phyloP scores from a whole-genome alignment of 2,329 filamentous ascomycete genomes.

The Trichophyton verrucosum region DNA sequence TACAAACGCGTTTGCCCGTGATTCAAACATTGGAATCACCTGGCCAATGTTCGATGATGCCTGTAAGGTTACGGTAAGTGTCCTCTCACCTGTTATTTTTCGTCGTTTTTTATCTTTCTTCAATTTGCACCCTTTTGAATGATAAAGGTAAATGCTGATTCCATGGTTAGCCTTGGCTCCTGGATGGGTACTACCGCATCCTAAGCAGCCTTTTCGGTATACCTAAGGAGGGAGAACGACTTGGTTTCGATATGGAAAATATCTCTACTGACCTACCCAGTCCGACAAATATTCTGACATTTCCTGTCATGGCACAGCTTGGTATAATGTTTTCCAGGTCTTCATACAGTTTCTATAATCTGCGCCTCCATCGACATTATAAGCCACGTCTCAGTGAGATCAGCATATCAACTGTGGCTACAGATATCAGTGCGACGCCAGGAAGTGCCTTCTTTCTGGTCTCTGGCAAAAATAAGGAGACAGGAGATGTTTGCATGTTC shows the following conservation, averaged over 20 bases:
- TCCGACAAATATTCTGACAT: neutral
- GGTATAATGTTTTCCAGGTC: neutral
- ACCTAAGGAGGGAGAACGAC: neutral
- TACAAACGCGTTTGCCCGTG: neutral
- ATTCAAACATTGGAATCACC: neutral
- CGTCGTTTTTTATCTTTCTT: neutral
- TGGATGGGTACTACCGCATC: neutral
- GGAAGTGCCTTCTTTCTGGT: neutral
- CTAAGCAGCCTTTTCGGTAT: neutral
- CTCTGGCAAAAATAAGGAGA: neutral
- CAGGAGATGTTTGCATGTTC: neutral
- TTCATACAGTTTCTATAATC: neutral
- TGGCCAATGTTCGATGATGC: neutral
- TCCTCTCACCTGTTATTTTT: neutral
- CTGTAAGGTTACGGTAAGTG: neutral
- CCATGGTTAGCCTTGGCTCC: neutral
- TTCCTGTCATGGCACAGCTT: neutral
- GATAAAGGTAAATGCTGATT: neutral
- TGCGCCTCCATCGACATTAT: neutral
- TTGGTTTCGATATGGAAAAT: neutral
- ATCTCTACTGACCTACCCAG: neutral
- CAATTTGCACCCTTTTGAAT: neutral
- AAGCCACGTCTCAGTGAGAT: neutral
- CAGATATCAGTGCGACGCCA: neutral
- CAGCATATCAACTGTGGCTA: neutral